Evolutionary conservation across 1,284 basidiomycete genomes (phyloP), one percentile per base, ranked within the genome.

Genomic region (Coniferiporia weirii): DNA sequence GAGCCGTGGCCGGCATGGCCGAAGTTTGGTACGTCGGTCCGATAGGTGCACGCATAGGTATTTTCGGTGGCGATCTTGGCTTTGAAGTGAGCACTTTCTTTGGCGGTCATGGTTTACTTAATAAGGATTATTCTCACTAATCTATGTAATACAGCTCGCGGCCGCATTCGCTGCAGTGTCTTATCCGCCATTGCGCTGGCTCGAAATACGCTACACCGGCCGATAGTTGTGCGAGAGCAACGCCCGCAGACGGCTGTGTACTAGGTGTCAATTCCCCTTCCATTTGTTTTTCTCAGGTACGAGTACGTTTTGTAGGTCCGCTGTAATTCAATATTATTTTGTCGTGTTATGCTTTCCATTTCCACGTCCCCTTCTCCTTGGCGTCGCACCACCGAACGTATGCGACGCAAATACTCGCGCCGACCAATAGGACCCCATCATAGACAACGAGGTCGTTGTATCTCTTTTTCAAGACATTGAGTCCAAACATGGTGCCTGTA

Each of bases 11-110:
- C 2, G 77, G 79, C 51, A 54, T 54, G 52, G 45, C 49, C 15
- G 45, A 69, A 66, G 71, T 72, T 3, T 81, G 80, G 79, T 83
- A 81, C 61, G 77, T 75, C 2, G 82, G 82, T 0, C 81, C 80
- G 0, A 65, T 83, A 1, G 82, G 74, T 2, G 66, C 64, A 56
- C 64, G 73, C 55, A 76, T 79, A 4, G 78, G 79, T 8, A 68
- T 64, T 8, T 74, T 70, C 47, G 80, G 82, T 20, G 80, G 79
- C 0, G 82, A 84, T 65, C 72, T 83, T 20, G 82, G 83, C 12
- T 84, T 85, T 60, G 82, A 85, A 72, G 75, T 82, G 36, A 20
- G 69, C 43, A 5, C 2, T 27, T 5, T 27, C 27, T 54, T 48
- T 20, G 51, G 22, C 56, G 13, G 38, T 15, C 54, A 19, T 34